Evolutionary conservation across 805 yeast species (phyloP).

Genomic region (Candida pini): DNA sequence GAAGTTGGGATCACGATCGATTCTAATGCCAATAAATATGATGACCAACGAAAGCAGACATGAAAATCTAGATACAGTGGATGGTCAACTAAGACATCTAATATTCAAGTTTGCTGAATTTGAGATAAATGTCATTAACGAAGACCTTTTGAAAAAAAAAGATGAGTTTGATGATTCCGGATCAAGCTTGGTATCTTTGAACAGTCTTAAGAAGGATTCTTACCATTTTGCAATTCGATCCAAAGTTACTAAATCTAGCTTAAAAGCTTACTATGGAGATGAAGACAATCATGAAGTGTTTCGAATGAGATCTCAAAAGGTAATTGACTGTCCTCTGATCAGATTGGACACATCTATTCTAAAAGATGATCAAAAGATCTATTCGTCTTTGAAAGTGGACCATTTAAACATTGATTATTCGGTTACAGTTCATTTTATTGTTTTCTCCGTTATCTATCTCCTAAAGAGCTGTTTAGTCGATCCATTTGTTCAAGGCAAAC

Average conservation of each 20-base stretch:
- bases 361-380: constrained; percentile 5
- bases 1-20: constrained; percentile 16
- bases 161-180: constrained; percentile 1
- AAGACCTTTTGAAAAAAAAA: neutral
- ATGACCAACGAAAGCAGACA: constrained; percentile 1
- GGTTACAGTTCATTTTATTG: constrained; percentile 38
- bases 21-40: constrained; percentile 11
- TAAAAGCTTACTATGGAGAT: neutral
- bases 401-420: constrained; percentile 31
- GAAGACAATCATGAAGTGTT: neutral
- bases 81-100: neutral
- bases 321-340: constrained; percentile 7
- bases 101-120: neutral
- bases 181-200: neutral
- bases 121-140: neutral
- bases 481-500: neutral
- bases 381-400: constrained; percentile 1
- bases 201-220: neutral
- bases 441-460: constrained; percentile 39
- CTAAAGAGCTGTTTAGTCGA: constrained; percentile 33
- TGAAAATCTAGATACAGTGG: neutral
- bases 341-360: constrained; percentile 1
- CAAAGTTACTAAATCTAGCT: neutral
- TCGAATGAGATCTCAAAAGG: neutral
- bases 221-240: neutral